Base-by-base conservation (phyloP, 2,329 filamentous ascomycete species). In the Penicillium thymicola region DNA sequence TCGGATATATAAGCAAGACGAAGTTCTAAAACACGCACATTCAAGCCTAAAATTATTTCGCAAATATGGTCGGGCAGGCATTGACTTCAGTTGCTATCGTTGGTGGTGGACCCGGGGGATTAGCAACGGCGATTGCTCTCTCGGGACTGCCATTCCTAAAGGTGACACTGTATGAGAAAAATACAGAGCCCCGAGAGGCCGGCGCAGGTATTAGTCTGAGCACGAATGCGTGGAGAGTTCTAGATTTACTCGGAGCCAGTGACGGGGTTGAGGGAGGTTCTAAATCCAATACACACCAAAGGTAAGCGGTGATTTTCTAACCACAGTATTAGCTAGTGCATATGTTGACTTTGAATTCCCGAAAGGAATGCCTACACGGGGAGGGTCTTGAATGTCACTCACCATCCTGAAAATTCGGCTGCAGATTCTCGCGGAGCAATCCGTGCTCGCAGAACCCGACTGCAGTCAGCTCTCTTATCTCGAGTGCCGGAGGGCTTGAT, bases 381-480 rank as follows among this genome's bases (percentile, higher is more conserved):
- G 0, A 54, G 51, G 8, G n/a, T 61, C 32, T 7, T 63, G 16
- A 58, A 47, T 1, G 60, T 73, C 14, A 43, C 70, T 6, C 66
- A 74, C 53, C 61, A 59, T 18, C 59, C 60, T 2, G 60, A 59
- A 47, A 61, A 51, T 14, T 49, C 51, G 5, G 28, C 45, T 55
- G 50, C 59, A 54, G 25, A 43, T 59, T 23, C 44, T 43, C 66
- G 23, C 59, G 68, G 45, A 23, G 36, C 59, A 6, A 63, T 63
- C 44, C 63, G 72, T 27, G 71, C 72, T 16, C 65, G 70, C 9
- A 64, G 67, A 50, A 75, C 72, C 2, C 69, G 68, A 44, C 67
- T 84, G 3, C 82, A 85, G 60, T 72, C 74, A 2, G 78, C 81
- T 0, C 72, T 85, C 0, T 67, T 82, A 3, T 70, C 75, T 1